Percentiles rank a stretch among this genome's conserved stretches.
Conservation (phyloP, 768 basidiomycete genomes). For the Tricholoma flavovirens region DNA sequence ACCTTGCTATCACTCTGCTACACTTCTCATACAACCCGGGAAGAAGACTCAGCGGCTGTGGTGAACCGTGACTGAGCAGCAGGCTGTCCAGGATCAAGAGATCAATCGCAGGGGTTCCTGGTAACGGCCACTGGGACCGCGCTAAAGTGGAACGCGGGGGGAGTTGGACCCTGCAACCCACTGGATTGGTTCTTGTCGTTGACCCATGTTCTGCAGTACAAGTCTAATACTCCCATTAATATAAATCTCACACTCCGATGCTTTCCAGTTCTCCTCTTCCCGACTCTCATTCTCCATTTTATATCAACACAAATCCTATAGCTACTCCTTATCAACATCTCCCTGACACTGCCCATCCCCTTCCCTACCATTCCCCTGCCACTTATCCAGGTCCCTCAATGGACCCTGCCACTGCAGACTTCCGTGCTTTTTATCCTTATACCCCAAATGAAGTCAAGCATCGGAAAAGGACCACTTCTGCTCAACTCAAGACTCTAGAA, state of each 20-base stretch:
- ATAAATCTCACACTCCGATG: conserved; percentile 20
- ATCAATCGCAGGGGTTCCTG: conserved; percentile 20
- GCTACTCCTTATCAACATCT: conserved; percentile 5
- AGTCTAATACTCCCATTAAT: conserved; percentile 16
- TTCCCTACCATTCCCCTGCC: conserved; percentile 28
- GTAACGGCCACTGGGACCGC: conserved; percentile 12
- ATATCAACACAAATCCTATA: conserved; percentile 10
- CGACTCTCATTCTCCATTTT: conserved; percentile 10
- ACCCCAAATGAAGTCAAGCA: conserved; percentile 93
- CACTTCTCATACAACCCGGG: neutral
- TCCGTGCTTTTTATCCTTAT: conserved; percentile 83
- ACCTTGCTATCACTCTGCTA: neutral
- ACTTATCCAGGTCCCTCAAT: conserved; percentile 27
- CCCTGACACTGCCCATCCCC: conserved; percentile 5
- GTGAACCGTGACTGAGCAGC: neutral
- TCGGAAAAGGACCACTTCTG: conserved; percentile 80
- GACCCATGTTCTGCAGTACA: conserved; percentile 17
- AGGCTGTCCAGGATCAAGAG: neutral
- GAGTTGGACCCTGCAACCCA: conserved; percentile 8
- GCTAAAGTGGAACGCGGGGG: conserved; percentile 8
- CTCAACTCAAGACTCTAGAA: conserved; percentile 88
- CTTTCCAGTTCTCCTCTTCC: conserved; percentile 21
- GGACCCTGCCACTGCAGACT: conserved; percentile 70
- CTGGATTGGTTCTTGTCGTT: conserved; percentile 17
- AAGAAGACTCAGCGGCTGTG: neutral